Base-by-base conservation (phyloP, 805 yeast species). In the Yarrowia sp. region DNA sequence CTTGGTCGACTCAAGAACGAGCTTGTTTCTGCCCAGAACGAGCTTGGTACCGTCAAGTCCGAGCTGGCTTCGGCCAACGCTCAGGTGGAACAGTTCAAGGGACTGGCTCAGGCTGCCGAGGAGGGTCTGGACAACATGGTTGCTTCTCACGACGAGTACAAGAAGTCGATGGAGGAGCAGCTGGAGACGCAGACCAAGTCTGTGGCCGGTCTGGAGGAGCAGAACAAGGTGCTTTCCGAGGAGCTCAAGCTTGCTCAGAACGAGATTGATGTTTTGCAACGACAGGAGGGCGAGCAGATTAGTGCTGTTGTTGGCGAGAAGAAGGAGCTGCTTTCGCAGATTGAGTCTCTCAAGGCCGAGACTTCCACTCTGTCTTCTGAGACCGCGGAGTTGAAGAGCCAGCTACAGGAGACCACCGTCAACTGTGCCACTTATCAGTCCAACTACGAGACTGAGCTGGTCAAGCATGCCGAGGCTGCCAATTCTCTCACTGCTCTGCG, bases 41-140 rank as follows among this genome's bases (percentile, higher is more conserved):
- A 82, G 49, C 73, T 83, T 22, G 81, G 80, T 35, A 78, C 78
- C 65, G 77, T 87, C 9, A 78, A 81, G 62, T 77, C 79, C 49
- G 90, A 87, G 64, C 79, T 88, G 64, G 82, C 80, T 22, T 76
- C 82, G 16, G 83, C 90, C 0, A 82, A 83, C 68, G 77, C 81
- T n/a, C 85, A 82, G 69, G 80, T 83, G 10, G 79, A 79, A n/a
- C 86, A 87, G 68, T 83, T 86, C 71, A 83, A 85, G 65, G 78
- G 77, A n/a, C 80, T 90, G 43, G 85, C 92, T 0, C 75, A 76
- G 61, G 84, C 88, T 14, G 84, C 90, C 3, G 96, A 90, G 71
- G 83, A 82, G 62, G 85, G 92, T 5, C 77, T 90, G 40, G 74
- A 77, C 40, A 78, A 80, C 51, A 77, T 89, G 66, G 85, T 83